Conservation (phyloP, 768 basidiomycete species). For the Lyophyllum decastes region DNA sequence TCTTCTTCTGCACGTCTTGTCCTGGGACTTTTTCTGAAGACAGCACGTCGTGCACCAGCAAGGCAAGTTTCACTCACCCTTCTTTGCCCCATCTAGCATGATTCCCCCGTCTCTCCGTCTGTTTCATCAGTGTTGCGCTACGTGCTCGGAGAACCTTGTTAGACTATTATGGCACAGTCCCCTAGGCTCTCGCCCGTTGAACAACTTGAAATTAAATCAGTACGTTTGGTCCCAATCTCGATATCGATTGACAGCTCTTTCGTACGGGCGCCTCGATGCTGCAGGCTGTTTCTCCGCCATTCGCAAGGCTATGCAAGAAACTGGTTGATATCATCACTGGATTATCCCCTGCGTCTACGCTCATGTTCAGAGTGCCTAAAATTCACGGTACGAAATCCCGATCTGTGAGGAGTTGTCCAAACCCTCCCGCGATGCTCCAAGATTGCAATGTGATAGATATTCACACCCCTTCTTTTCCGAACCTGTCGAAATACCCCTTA, state of each 20-base stretch:
- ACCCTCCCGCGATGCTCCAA: slow-evolving; percentile 13
- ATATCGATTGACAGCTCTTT: slow-evolving; percentile 4
- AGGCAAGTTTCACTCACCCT: neutral
- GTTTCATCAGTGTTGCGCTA: neutral
- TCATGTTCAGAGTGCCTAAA: neutral
- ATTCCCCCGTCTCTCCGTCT: neutral
- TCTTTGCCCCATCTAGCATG: neutral
- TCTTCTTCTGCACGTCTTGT: neutral
- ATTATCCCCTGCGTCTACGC: neutral
- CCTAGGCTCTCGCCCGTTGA: neutral
- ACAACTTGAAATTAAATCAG: neutral
- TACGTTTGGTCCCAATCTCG: slow-evolving; percentile 1
- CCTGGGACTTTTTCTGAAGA: neutral
- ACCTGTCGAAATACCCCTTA: neutral
- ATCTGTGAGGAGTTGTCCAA: neutral
- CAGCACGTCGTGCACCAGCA: neutral
- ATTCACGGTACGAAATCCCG: neutral
- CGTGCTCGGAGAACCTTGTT: neutral
- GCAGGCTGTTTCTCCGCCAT: neutral
- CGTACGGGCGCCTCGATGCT: neutral
- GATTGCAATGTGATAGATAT: slow-evolving; percentile 1
- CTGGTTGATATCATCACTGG: neutral
- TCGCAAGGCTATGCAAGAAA: neutral
- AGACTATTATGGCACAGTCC: neutral
- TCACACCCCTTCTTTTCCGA: neutral